These are phyloP conservation scores for Pseudogymnoascus verrucosus DNA, from an alignment of 2,329 filamentous ascomycete genomes.

Conservation along the genomic window DNA sequence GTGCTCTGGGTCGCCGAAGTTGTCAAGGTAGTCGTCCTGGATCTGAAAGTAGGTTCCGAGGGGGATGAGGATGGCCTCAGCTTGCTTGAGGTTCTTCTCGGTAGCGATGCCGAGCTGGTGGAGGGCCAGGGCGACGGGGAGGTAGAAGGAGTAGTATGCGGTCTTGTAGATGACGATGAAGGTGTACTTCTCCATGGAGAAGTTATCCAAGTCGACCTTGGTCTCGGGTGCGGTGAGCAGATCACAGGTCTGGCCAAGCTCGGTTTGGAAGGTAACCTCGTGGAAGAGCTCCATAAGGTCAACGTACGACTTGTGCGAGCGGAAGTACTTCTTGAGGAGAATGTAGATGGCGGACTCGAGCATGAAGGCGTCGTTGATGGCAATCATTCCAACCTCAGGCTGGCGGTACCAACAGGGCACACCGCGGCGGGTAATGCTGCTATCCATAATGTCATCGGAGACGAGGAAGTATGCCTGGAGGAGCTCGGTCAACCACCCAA, in stretches of 20 bases:
- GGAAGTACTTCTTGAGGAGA: conserved; percentile 91
- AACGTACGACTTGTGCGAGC: conserved; percentile 75
- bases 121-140: conserved; percentile 86
- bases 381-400: conserved; percentile 83
- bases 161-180: conserved; percentile 99
- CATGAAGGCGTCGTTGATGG: conserved; percentile 98
- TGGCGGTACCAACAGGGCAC: conserved; percentile 95
- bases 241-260: conserved; percentile 90
- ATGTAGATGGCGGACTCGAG: conserved; percentile 86
- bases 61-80: conserved; percentile 86
- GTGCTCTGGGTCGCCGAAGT: conserved; percentile 83
- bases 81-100: conserved; percentile 78
- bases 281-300: conserved; percentile 96
- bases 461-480: conserved; percentile 99
- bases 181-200: conserved; percentile 87
- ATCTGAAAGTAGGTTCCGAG: conserved; percentile 99
- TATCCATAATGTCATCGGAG: conserved; percentile 97
- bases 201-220: conserved; percentile 85
- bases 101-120: conserved; percentile 80
- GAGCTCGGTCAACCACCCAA: conserved; percentile 97
- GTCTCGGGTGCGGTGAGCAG: conserved; percentile 94
- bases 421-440: conserved; percentile 86
- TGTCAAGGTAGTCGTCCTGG: conserved; percentile 98
- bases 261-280: conserved; percentile 86
- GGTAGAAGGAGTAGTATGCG: conserved; percentile 98